Conservation (phyloP, 805 yeast genomes). For the Isabelozyma heimii region DNA sequence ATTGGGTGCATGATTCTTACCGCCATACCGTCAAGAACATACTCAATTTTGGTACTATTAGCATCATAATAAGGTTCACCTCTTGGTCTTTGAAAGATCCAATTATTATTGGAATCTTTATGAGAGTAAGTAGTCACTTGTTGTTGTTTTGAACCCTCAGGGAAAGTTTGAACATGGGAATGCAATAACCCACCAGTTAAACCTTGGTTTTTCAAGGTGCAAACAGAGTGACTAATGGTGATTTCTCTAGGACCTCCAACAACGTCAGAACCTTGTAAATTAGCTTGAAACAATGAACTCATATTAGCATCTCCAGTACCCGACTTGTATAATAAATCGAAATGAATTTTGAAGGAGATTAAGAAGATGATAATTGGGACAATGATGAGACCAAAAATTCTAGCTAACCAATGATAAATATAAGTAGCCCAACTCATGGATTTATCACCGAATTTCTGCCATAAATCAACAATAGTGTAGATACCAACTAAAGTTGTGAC, state of each 20-base stretch:
- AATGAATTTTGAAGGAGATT: conserved; percentile 70
- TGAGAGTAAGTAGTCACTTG: conserved; percentile 47
- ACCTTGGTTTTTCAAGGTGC: conserved; percentile 42
- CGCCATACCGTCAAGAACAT: conserved; percentile 55
- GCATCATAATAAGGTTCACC: conserved; percentile 30
- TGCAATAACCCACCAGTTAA: conserved; percentile 45
- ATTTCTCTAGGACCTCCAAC: conserved; percentile 67
- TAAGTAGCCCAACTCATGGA: conserved; percentile 50
- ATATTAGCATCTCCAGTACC: conserved; percentile 82
- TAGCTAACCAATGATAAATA: conserved; percentile 61
- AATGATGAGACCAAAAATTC: conserved; percentile 60
- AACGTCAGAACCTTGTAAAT: conserved; percentile 63
- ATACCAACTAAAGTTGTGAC: conserved; percentile 86
- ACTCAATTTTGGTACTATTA: conserved; percentile 29
- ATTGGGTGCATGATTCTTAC: conserved; percentile 61
- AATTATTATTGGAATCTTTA: conserved; percentile 44
- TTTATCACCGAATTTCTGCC: conserved; percentile 77
- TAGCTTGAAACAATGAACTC: conserved; percentile 82
- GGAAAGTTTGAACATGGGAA: conserved; percentile 46
- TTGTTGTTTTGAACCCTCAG: conserved; percentile 47
- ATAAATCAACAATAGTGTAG: conserved; percentile 83
- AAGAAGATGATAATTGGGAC: conserved; percentile 64
- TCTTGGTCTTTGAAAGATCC: conserved; percentile 49
- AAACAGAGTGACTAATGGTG: conserved; percentile 46
- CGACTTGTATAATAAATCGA: conserved; percentile 65